A percentile compares a stretch with the other conserved stretches of the same genome.
phyloP scores from a whole-genome alignment of 2,329 filamentous ascomycete species.

The Fusarium pseudograminearum region DNA sequence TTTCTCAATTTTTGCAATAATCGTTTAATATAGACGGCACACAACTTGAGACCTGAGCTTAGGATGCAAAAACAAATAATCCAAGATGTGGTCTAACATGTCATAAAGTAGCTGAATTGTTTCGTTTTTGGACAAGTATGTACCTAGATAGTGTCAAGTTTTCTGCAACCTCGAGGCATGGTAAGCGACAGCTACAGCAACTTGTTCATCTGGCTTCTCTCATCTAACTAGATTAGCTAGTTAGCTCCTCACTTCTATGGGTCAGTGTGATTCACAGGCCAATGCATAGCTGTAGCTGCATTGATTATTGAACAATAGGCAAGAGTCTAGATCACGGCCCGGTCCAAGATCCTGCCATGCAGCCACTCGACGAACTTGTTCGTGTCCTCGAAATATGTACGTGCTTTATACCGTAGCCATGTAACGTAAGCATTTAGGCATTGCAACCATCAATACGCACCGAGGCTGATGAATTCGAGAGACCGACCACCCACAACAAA shows the following conservation, averaged over 20 bases:
- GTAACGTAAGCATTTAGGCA: neutral
- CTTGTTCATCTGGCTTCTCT: neutral
- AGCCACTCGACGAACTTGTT: neutral
- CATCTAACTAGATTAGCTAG: neutral
- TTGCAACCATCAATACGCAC: neutral
- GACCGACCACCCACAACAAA: slow-evolving; percentile 5
- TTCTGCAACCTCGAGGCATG: neutral
- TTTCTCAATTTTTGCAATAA: too few species aligned
- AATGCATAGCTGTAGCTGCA: neutral
- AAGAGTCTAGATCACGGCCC: slow-evolving; percentile 4
- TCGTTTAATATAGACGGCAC: too few species aligned
- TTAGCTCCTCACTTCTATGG: neutral
- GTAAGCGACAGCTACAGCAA: neutral
- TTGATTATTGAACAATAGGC: neutral
- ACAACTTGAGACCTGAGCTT: too few species aligned
- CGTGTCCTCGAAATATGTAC: neutral
- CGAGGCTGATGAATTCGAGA: neutral
- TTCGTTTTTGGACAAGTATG: too few species aligned
- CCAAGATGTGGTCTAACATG: too few species aligned
- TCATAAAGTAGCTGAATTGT: too few species aligned
- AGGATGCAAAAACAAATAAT: too few species aligned
- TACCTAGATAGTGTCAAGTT: too few species aligned
- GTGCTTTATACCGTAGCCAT: neutral
- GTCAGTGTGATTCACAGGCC: neutral
- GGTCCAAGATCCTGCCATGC: slow-evolving; percentile 1